Conservation (phyloP, 148 eudicot species). For the Suaeda aralocaspica region DNA sequence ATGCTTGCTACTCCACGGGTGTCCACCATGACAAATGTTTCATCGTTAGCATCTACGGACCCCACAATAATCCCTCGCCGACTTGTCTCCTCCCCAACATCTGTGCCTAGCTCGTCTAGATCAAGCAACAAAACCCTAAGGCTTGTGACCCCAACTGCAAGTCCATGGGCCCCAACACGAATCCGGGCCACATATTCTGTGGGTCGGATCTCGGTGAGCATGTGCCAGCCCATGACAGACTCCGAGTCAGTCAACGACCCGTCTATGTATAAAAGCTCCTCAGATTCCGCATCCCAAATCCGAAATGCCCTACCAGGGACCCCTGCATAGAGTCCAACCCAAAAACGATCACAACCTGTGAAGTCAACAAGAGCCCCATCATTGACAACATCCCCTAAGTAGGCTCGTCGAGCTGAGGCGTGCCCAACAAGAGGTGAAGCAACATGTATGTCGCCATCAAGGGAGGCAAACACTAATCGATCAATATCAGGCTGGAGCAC, state of each 20-base stretch:
- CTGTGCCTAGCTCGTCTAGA: constrained; percentile 34
- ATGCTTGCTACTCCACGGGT: constrained; percentile 50
- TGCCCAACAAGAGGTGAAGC: constrained; percentile 26
- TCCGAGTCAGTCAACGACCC: constrained; percentile 71
- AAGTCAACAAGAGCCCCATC: constrained; percentile 88
- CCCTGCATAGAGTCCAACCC: constrained; percentile 93
- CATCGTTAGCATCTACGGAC: constrained; percentile 31
- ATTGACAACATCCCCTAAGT: constrained; percentile 62
- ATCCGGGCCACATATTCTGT: constrained; percentile 57
- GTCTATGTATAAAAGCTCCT: constrained; percentile 58
- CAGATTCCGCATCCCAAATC: constrained; percentile 61
- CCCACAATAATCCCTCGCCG: constrained; percentile 51
- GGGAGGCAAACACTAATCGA: constrained; percentile 58
- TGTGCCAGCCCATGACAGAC: constrained; percentile 85
- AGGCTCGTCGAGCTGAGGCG: constrained; percentile 38
- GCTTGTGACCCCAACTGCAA: constrained; percentile 65
- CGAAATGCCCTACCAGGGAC: constrained; percentile 82
- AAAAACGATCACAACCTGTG: constrained; percentile 57
- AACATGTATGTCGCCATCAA: constrained; percentile 70
- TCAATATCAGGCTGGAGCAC: constrained; percentile 32
- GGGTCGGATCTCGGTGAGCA: constrained; percentile 47
- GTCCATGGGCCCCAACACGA: constrained; percentile 39
- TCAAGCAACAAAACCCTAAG: constrained; percentile 42
- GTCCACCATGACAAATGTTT: constrained; percentile 34
- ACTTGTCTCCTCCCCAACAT: constrained; percentile 34